A percentile compares a stretch with the other conserved stretches of the same genome.
Conservation (phyloP, 441 rosid genomes). For the Adansonia gregorii region DNA sequence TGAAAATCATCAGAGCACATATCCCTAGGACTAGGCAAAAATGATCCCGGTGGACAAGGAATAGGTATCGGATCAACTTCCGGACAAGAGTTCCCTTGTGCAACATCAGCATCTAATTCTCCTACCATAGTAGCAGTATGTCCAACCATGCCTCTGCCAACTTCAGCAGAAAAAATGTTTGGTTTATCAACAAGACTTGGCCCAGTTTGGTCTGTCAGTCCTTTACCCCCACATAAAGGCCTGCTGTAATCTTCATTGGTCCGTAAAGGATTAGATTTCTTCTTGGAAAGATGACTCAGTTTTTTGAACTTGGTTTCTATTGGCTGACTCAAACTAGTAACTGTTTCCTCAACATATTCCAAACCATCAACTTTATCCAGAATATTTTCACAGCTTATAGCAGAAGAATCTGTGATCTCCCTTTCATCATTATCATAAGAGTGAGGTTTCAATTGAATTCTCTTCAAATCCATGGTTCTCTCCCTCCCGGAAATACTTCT, state of each 20-base stretch:
- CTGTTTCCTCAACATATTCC: constrained; percentile 42
- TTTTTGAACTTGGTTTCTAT: constrained; percentile 44
- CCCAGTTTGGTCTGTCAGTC: constrained; percentile 31
- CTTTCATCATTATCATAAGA: constrained; percentile 32
- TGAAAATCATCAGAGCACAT: constrained; percentile 78
- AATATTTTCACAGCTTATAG: constrained; percentile 33
- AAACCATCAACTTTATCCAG: constrained; percentile 35
- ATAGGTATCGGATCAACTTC: constrained; percentile 94
- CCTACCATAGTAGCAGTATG: constrained; percentile 38
- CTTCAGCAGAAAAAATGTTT: constrained; percentile 58
- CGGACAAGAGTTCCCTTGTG: constrained; percentile 52
- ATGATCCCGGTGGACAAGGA: constrained; percentile 98
- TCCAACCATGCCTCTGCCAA: constrained; percentile 39
- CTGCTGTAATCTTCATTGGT: constrained; percentile 47
- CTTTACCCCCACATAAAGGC: constrained; percentile 45
- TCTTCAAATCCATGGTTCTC: constrained; percentile 42
- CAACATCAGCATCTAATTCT: constrained; percentile 52
- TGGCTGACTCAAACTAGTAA: constrained; percentile 39
- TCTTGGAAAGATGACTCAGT: constrained; percentile 39
- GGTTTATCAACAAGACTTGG: constrained; percentile 46
- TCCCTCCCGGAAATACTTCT: constrained; percentile 36
- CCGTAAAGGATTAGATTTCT: constrained; percentile 45
- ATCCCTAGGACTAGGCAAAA: constrained; percentile 90
- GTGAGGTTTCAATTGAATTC: constrained; percentile 30
- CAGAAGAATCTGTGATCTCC: constrained; percentile 42